Evolutionary conservation across 306 rosid species (phyloP).

Genomic region (Purshia tridentata): DNA sequence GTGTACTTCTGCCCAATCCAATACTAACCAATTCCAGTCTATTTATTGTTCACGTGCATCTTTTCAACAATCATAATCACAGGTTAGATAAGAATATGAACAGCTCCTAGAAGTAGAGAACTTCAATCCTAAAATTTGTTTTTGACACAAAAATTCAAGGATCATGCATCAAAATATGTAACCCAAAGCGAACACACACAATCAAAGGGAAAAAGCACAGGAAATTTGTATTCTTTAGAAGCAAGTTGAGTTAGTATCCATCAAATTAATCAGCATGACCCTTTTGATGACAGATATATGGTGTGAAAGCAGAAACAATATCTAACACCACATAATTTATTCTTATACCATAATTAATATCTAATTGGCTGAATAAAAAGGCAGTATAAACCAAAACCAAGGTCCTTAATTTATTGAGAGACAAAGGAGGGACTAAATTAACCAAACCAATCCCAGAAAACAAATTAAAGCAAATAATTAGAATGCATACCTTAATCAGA

Average conservation of each 20-base stretch:
- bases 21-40: background rate
- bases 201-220: background rate
- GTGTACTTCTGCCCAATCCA: background rate
- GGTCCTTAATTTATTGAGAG: background rate
- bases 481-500: conserved; percentile 12
- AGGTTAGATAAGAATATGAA: background rate
- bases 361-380: background rate
- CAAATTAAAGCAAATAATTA: background rate
- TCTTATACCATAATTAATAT: background rate
- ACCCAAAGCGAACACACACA: background rate
- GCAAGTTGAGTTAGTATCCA: background rate
- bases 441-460: background rate
- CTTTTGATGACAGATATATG: background rate
- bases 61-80: background rate
- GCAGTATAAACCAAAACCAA: background rate
- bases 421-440: background rate
- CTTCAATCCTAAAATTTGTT: background rate
- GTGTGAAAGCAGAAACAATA: background rate
- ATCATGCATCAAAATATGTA: background rate
- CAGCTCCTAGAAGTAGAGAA: background rate
- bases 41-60: background rate
- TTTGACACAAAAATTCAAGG: background rate
- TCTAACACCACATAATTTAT: background rate
- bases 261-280: background rate
- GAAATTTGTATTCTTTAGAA: background rate